A percentile compares a stretch with the other conserved stretches of the same genome.
Conservation (phyloP, 1,139 yeast genomes). For the Pichia sp. region DNA sequence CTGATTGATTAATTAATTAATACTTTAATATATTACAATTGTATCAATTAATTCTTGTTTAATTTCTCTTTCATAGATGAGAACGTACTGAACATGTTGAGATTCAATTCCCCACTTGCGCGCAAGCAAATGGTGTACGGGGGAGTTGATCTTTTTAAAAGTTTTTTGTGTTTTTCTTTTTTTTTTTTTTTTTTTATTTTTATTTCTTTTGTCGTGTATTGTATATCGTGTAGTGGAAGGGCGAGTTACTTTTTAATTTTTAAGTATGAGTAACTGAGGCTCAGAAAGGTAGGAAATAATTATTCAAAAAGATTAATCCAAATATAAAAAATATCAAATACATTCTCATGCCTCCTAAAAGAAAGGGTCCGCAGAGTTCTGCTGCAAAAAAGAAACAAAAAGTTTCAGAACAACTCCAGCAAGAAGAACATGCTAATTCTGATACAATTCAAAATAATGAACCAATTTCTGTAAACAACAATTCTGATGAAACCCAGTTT, state of each 20-base stretch:
- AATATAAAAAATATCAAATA: neutral
- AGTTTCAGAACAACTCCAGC: neutral
- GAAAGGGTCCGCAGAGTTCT: conserved; percentile 14
- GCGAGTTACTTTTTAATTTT: neutral
- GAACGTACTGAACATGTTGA: neutral
- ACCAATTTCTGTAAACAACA: neutral
- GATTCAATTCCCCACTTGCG: conserved; percentile 1
- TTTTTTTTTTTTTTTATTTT: too few species aligned
- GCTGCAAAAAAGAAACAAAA: conserved; percentile 15
- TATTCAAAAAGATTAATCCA: neutral
- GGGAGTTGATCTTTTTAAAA: neutral
- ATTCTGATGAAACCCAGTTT: neutral
- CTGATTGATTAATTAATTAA: neutral
- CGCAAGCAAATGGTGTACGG: neutral
- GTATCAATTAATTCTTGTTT: too few species aligned
- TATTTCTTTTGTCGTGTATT: neutral
- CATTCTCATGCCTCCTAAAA: conserved; percentile 19
- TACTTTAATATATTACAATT: too few species aligned
- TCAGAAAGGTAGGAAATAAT: neutral
- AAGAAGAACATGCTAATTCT: neutral
- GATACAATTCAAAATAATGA: neutral
- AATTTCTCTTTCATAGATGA: neutral
- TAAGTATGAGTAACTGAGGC: neutral
- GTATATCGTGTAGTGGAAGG: neutral
- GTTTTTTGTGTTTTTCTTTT: neutral